Percentiles rank a stretch among this genome's conserved stretches.
Evolutionary conservation across 2,329 filamentous ascomycete genomes (phyloP).

Genomic region (Cadophora sp.): DNA sequence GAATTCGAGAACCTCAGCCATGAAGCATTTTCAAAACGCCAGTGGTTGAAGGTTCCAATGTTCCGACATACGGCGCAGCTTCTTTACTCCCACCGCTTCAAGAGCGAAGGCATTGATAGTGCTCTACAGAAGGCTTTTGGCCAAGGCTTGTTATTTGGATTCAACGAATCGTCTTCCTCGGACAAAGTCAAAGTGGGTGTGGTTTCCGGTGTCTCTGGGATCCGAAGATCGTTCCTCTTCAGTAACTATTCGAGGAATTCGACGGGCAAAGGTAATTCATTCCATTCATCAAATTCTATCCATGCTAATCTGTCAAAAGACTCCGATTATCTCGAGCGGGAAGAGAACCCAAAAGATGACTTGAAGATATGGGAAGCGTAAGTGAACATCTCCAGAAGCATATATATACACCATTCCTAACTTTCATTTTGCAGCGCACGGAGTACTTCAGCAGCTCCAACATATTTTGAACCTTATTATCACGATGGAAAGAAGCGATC

Average conservation of each 20-base stretch:
- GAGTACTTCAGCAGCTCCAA: slow-evolving; percentile 19
- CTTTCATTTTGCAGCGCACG: slow-evolving; percentile 11
- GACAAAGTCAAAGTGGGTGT: neutral
- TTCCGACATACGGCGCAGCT: neutral
- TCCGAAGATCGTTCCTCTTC: neutral
- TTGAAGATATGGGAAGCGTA: neutral
- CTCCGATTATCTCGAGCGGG: slow-evolving; percentile 1
- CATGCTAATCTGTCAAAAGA: neutral
- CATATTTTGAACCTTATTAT: slow-evolving; percentile 21
- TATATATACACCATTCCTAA: neutral
- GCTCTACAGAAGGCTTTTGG: slow-evolving; percentile 3
- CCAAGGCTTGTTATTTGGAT: neutral
- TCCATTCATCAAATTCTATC: slow-evolving; percentile 2
- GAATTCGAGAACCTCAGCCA: slow-evolving; percentile 10
- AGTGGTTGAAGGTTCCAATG: neutral
- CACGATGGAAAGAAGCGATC: slow-evolving; percentile 3
- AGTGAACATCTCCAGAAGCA: no score
- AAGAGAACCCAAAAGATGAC: slow-evolving; percentile 11
- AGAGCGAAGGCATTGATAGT: slow-evolving; percentile 1
- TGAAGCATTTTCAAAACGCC: slow-evolving; percentile 15
- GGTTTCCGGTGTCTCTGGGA: no score
- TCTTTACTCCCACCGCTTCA: neutral
- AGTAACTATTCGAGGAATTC: neutral
- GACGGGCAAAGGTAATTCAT: neutral
- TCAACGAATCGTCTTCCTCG: neutral